Base-by-base conservation (phyloP, 2,329 filamentous ascomycete species). In the Paracoccidioides brasiliensis region DNA sequence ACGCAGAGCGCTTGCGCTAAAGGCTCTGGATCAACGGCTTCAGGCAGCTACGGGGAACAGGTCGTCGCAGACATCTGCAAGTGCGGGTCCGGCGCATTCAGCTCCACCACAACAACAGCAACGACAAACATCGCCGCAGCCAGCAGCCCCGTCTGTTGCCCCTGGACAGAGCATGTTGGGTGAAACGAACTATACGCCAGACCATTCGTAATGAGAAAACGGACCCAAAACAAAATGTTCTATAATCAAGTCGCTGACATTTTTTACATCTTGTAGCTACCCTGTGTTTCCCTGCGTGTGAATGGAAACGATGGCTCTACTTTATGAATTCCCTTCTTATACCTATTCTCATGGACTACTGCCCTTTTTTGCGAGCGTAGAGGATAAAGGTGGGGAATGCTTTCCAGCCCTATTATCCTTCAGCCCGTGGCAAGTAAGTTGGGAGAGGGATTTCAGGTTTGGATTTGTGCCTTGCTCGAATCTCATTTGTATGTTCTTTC, bases 11-110 rank as follows among this genome's bases (percentile, higher is more conserved):
- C 74, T 98, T 61, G 93, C 93, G 0, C 77, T 98, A 55, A 91
- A 91, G 67, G 91, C 90, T 3, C 74, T 98, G 55, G 93, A 98
- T 70, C 90, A 97, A 73, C 80, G 93, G 60, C 76, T 98, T 53
- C 87, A 93, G 69, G 86, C 88, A n/a, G 89, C 90, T 3, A 85
- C 86, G 14, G 77, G 76, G 38, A 78, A 71, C 57, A 72, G 78
- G 49, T 68, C 74, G 33, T 67, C 72, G 56, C 70, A 61, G 55
- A 61, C 67, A 10, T 56, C 67, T 5, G 55, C 66, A 41, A 69
- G 53, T 46, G 74, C 59, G 60, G 71, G 60, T 59, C 61, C 69
- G 3, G 62, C 67, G 32, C 67, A 73, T 7, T 74, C 58, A 61
- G 71, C 60, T 59, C 61, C 69, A 4, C 62, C 67, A 30, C 67